Evolutionary conservation across 768 basidiomycete species (phyloP), one percentile per base, ranked within the genome.

Genomic region (Tephrocybe rancida): DNA sequence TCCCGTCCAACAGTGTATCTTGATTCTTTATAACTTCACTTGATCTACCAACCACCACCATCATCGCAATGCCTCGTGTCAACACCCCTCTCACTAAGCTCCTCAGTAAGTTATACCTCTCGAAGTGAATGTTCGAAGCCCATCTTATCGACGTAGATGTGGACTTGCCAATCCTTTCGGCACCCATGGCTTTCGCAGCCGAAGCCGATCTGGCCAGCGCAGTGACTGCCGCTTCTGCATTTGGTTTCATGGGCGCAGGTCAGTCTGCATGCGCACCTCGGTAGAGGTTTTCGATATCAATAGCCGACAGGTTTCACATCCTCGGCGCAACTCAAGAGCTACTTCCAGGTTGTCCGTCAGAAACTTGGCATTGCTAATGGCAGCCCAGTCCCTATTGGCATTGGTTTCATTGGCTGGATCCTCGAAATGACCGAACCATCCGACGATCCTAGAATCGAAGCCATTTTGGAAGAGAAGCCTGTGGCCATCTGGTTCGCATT

Each of bases 401-500:
- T 83, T 22, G 86, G 85, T 1, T 81, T 81, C 60, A 59, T 86
- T 29, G 73, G 73, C 8, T 87, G 81, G 81, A 69, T 73, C 41
- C 69, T 86, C 7, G 82, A 85, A 10, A 62, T 68, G 21, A 67
- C 73, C 0, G 67, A 67, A 10, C 52, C 45, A 8, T 62, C 69
- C 5, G 70, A 73, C 4, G 65, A 68, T 14, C 65, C 65, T 7
- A 53, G 78, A 22, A 64, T 87, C 16, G 62, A 67, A 8, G 64
- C 68, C 14, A 71, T 78, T 19, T 73, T 86, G 32, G 78, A 75
- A 41, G 69, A 74, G 50, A 65, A 68, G 2, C 79, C 84, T 3
- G 68, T 65, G 1, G 80, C 82, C 0, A 66, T 89, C 39, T 88
- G 85, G 85, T 72, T 89, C 32, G 77, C 84, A 0, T 87, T 87